Evolutionary conservation across 108 stramenopile genomes (phyloP).

Genomic region (Schizochytrium sp.): DNA sequence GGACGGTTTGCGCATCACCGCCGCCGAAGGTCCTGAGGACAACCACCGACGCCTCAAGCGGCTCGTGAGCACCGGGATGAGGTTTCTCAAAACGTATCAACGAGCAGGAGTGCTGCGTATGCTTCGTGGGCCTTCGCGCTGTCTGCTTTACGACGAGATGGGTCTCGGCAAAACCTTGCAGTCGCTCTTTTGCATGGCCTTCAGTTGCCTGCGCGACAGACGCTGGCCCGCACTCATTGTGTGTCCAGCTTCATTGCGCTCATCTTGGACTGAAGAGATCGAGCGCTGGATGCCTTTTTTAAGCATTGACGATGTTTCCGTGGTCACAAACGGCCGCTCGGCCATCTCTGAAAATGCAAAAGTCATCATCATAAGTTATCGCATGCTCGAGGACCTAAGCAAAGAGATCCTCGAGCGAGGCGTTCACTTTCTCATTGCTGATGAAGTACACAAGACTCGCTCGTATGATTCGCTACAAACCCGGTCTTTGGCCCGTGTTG

Average conservation of each 20-base stretch:
- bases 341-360: not conserved
- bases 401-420: not conserved
- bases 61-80: not conserved
- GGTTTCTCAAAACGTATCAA: not conserved
- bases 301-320: not conserved
- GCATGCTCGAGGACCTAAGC: not conserved
- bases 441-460: constrained; percentile 3
- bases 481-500: not conserved
- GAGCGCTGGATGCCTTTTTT: not conserved
- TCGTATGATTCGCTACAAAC: not conserved
- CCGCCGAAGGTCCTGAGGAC: not conserved
- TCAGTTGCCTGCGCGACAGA: not conserved
- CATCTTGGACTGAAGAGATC: not conserved
- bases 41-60: not conserved
- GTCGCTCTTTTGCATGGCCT: not conserved
- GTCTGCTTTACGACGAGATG: not conserved
- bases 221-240: not conserved
- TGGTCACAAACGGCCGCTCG: not conserved
- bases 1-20: not conserved
- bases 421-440: not conserved
- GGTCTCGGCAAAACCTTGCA: not conserved
- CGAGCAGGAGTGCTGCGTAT: not conserved
- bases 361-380: not conserved
- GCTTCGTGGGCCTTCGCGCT: not conserved
- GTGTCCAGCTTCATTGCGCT: not conserved